Percentiles rank a stretch among this genome's conserved stretches.
These are phyloP conservation scores for Xeromyces bisporus DNA, from an alignment of 495 filamentous ascomycete species.

Conservation along the genomic window DNA sequence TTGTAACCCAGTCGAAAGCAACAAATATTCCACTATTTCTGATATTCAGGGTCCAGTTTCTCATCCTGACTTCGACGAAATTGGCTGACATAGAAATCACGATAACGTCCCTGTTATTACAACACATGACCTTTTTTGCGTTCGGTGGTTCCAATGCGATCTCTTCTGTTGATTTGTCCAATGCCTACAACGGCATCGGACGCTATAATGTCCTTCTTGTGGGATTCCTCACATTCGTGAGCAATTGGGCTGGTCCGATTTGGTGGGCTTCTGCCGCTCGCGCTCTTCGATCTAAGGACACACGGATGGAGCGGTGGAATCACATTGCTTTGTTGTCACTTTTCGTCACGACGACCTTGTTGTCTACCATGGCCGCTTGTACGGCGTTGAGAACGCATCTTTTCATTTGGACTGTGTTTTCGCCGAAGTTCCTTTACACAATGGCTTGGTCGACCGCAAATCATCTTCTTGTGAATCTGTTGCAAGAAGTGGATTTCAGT, in stretches of 20 bases:
- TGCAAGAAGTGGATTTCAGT: conserved; percentile 33
- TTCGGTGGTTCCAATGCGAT: conserved; percentile 85
- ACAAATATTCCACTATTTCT: conserved; percentile 75
- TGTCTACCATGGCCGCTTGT: conserved; percentile 78
- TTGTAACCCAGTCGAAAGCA: conserved; percentile 70
- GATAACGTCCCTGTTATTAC: conserved; percentile 47
- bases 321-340: conserved; percentile 48
- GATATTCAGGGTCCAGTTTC: conserved; percentile 43
- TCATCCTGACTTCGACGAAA: conserved; percentile 29
- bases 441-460: conserved; percentile 74
- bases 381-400: conserved; percentile 70
- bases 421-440: conserved; percentile 84
- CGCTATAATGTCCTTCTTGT: conserved; percentile 52
- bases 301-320: conserved; percentile 6
- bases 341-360: conserved; percentile 40
- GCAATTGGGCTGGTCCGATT: conserved; percentile 84
- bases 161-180: conserved; percentile 69
- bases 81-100: conserved; percentile 39
- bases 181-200: conserved; percentile 66
- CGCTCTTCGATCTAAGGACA: conserved; percentile 31
- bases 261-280: conserved; percentile 59
- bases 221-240: conserved; percentile 62
- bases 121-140: conserved; percentile 74
- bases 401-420: conserved; percentile 99
- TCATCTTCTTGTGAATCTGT: conserved; percentile 52